phyloP scores from a whole-genome alignment of 176 grass and related monocot species.

The Aegilops sharonensis region DNA sequence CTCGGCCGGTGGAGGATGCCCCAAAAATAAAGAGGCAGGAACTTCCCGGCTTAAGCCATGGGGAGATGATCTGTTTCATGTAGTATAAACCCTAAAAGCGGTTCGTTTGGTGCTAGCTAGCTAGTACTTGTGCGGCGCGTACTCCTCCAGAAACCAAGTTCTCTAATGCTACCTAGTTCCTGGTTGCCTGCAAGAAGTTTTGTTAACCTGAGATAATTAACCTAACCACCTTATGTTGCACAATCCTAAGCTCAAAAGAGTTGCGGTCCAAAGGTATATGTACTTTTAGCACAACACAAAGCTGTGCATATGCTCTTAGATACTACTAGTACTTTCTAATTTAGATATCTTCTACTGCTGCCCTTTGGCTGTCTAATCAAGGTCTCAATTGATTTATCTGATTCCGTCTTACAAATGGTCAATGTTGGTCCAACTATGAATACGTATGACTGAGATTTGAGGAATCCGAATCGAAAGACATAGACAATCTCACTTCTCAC shows the following conservation, averaged over 20 bases:
- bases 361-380: not conserved
- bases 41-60: conserved; percentile 19
- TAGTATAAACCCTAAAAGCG: conserved; percentile 13
- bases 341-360: not conserved
- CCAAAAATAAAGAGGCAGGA: conserved; percentile 51
- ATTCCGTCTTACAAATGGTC: not conserved
- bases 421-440: not conserved
- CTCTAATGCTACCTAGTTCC: not conserved
- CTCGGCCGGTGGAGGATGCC: conserved; percentile 15
- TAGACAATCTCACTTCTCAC: not conserved
- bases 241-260: not conserved
- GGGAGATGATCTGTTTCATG: conserved; percentile 23
- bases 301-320: not conserved
- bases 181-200: not conserved
- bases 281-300: not conserved
- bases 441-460: not conserved
- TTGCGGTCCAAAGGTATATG: not conserved
- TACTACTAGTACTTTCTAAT: not conserved
- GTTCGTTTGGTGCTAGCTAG: not conserved
- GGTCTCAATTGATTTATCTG: not conserved
- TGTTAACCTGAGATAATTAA: not conserved
- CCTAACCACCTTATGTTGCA: not conserved
- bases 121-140: not conserved
- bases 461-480: not conserved
- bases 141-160: not conserved